These are phyloP conservation scores for Emergomyces pasteurianus DNA, from an alignment of 2,329 filamentous ascomycete species.

Conservation along the genomic window DNA sequence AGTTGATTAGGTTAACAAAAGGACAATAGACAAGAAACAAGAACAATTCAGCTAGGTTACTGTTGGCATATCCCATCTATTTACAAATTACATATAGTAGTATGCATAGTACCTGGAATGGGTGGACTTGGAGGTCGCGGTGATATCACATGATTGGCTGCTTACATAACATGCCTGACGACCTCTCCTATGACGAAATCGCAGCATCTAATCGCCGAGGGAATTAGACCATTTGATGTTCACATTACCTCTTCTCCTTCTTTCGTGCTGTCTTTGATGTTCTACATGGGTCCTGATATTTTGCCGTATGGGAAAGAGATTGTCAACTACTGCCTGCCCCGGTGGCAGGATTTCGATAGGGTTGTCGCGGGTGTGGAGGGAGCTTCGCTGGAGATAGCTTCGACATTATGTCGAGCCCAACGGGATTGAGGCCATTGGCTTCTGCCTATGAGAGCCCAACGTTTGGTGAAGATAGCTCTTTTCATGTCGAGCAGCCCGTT, in stretches of 20 bases:
- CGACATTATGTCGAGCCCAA: slow-evolving; percentile 7
- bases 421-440: slow-evolving; percentile 23
- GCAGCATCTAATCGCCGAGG: no score
- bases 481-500: slow-evolving; percentile 67
- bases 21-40: no score
- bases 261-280: not conserved
- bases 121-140: no score
- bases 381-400: not conserved
- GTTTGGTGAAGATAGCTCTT: slow-evolving; percentile 73
- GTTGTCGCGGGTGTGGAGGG: not conserved
- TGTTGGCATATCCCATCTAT: no score
- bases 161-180: not conserved
- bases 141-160: not conserved
- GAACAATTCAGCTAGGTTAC: no score
- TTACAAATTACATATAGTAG: no score
- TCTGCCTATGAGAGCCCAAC: slow-evolving; percentile 73
- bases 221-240: not conserved
- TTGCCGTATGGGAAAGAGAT: not conserved
- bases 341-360: not conserved
- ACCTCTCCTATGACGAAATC: not conserved
- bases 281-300: not conserved
- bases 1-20: no score
- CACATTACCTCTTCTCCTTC: not conserved
- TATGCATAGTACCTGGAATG: no score
- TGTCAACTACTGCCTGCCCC: not conserved